Conservation (phyloP, 2,329 filamentous ascomycete species). For the Fusarium keratoplasticum region DNA sequence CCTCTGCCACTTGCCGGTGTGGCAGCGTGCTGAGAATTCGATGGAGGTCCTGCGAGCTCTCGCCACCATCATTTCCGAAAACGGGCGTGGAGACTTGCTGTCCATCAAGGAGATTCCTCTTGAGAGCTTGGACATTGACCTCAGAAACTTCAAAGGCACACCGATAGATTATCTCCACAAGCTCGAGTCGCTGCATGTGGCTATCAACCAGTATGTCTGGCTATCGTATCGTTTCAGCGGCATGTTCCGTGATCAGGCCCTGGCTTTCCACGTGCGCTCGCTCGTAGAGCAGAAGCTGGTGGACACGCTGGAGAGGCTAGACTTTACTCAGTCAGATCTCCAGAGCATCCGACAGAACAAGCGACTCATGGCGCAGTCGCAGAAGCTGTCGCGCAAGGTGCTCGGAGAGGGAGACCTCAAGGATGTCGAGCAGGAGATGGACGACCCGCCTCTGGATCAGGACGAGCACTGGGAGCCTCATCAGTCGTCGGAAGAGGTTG, state of each 20-base stretch:
- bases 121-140: constrained; percentile 77
- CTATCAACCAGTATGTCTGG: constrained; percentile 90
- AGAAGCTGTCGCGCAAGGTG: constrained; percentile 18
- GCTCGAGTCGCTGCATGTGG: constrained; percentile 84
- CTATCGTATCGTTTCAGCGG: constrained; percentile 89
- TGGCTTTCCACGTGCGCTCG: constrained; percentile 83
- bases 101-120: constrained; percentile 78
- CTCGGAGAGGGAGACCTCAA: constrained; percentile 26
- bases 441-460: constrained; percentile 28
- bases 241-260: constrained; percentile 78
- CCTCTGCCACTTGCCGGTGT: constrained; percentile 78
- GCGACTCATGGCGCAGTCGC: constrained; percentile 38
- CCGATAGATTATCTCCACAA: constrained; percentile 69
- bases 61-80: constrained; percentile 76
- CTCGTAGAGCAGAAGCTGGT: constrained; percentile 81
- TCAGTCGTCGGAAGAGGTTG: background rate
- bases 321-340: constrained; percentile 53
- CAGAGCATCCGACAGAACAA: constrained; percentile 38
- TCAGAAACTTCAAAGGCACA: constrained; percentile 50
- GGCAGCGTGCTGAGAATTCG: constrained; percentile 62
- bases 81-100: constrained; percentile 74
- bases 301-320: constrained; percentile 61
- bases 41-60: constrained; percentile 69
- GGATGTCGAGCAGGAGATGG: constrained; percentile 30
- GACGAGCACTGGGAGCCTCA: constrained; percentile 18